Evolutionary conservation across 768 basidiomycete genomes (phyloP), one percentile per base, ranked within the genome.

Genomic region (Auricularia auricula-judae): DNA sequence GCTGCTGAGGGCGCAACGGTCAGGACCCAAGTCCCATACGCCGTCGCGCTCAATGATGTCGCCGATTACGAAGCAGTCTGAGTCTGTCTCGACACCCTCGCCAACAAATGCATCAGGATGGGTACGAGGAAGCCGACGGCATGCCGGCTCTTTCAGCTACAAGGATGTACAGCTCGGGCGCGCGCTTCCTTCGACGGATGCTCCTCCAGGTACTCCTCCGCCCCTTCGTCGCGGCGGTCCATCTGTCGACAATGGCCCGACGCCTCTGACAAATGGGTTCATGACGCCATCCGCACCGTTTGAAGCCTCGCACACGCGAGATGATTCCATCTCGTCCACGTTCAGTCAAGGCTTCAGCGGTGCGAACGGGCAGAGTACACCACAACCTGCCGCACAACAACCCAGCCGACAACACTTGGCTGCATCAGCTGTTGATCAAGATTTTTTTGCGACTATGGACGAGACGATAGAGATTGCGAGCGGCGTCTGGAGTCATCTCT

Each of bases 141-240:
- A 96, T 73, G 94, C 91, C 4, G 94, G 94, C n/a, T 96, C 94
- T 3, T 98, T 96, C 77, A 96, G 94, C 66, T 86, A 82, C 33
- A 89, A 92, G 71, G 94, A 97, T 72, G 89, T 96, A 4, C 88
- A 96, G 71, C 86, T 91, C 62, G 94, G 94, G 47, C 91, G 87
- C 74, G 79, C 83, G 63, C 72, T 91, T 61, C 88, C 90, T 7
- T 87, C 86, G n/a, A 83, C 83, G 67, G 82, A 85, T 56, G 65
- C 76, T 2, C 71, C 73, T 3, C 74, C 70, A 1, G 70, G 68
- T 11, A 7, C 66, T 65, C 62, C 67, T 68, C 18, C 77, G 80
- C 44, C 70, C 69, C 36, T 70, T 72, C 74, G 81, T 51, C 82
- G 84, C 44, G 77, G 80, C 14, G 81, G 51, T 10, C 70, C 62